A percentile compares a stretch with the other conserved stretches of the same genome.
These are phyloP conservation scores for Kwoniella pini DNA, from an alignment of 768 basidiomycete genomes.

Conservation along the genomic window DNA sequence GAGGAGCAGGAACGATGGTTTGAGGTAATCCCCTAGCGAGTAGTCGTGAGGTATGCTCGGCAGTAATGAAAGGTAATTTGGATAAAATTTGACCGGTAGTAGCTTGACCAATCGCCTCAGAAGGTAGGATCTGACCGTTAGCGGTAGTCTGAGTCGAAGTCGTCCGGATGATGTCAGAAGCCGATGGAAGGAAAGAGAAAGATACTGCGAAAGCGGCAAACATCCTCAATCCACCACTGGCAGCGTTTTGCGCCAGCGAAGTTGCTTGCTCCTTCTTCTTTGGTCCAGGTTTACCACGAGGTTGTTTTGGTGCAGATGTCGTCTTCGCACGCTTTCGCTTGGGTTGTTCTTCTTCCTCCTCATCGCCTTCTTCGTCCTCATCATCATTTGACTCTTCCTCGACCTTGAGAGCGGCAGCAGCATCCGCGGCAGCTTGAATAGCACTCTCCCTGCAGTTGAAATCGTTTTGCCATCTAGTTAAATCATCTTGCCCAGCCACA, in stretches of 20 bases:
- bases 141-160: conserved; percentile 10
- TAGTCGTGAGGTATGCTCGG: conserved; percentile 42
- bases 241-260: conserved; percentile 3
- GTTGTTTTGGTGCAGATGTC: conserved; percentile 7
- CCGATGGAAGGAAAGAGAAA: conserved; percentile 43
- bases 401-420: conserved; percentile 12
- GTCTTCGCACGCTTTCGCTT: conserved; percentile 32
- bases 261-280: conserved; percentile 21
- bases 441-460: conserved; percentile 31
- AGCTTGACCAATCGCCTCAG: neutral
- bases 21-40: conserved; percentile 31
- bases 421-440: conserved; percentile 20
- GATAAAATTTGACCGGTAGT: conserved; percentile 39
- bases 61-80: conserved; percentile 43
- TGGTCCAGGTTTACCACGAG: conserved; percentile 16
- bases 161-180: conserved; percentile 30
- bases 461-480: conserved; percentile 31
- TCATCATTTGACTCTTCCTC: conserved; percentile 20
- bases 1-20: conserved; percentile 30
- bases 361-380: conserved; percentile 27
- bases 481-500: conserved; percentile 37
- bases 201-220: conserved; percentile 50
- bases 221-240: conserved; percentile 22
- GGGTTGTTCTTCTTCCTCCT: conserved; percentile 33
- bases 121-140: conserved; percentile 18